phyloP scores from a whole-genome alignment of 352 stramenopile genomes.

The Pythium coloratum region DNA sequence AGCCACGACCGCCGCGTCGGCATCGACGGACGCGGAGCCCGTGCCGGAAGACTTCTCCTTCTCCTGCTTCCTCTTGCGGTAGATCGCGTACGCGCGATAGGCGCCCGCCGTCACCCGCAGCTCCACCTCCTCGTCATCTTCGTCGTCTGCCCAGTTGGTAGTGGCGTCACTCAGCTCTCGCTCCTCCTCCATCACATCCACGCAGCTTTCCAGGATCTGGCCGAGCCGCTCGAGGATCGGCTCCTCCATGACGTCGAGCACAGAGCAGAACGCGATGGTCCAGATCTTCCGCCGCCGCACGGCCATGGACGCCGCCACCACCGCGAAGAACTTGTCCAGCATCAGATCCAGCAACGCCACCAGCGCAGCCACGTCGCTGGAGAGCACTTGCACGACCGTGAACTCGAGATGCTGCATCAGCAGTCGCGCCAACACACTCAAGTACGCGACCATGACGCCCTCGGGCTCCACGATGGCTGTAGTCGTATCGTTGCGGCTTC shows the following conservation, averaged over 20 bases:
- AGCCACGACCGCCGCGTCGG: constrained; percentile 40
- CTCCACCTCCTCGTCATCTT: constrained; percentile 41
- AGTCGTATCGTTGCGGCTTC: neutral
- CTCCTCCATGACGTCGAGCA: constrained; percentile 37
- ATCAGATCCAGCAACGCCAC: constrained; percentile 53
- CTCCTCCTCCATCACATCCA: constrained; percentile 74
- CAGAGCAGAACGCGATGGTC: constrained; percentile 51
- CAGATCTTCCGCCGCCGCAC: constrained; percentile 67
- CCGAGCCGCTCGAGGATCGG: constrained; percentile 56
- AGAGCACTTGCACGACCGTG: constrained; percentile 44
- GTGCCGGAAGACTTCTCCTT: constrained; percentile 25
- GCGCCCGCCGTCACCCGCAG: constrained; percentile 31
- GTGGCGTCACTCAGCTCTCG: constrained; percentile 23
- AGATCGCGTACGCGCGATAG: constrained; percentile 52
- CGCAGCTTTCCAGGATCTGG: constrained; percentile 63
- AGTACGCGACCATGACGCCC: constrained; percentile 58
- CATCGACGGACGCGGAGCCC: constrained; percentile 1
- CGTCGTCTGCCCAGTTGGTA: constrained; percentile 1
- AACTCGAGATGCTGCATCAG: constrained; percentile 51
- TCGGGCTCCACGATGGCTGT: constrained; percentile 39
- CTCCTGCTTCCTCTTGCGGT: constrained; percentile 27
- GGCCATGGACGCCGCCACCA: constrained; percentile 59
- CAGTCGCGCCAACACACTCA: constrained; percentile 57
- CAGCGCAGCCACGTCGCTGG: constrained; percentile 38
- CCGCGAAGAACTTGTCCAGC: constrained; percentile 72